These are phyloP conservation scores for Kalanchoe fedtschenkoi DNA, from an alignment of 164 flowering plant genomes.

Conservation along the genomic window DNA sequence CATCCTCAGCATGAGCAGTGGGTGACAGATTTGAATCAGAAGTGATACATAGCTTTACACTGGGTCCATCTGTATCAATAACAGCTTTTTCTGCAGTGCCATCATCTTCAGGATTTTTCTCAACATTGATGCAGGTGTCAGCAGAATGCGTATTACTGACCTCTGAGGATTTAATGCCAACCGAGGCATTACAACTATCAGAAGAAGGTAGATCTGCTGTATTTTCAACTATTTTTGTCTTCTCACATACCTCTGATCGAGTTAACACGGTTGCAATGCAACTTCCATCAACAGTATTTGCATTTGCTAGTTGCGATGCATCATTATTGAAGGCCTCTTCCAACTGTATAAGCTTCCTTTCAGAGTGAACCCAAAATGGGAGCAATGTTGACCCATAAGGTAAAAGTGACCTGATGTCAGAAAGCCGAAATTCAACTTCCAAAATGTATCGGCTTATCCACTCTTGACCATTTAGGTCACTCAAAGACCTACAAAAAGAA, in stretches of 20 bases:
- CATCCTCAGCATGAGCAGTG: slow-evolving; percentile 33
- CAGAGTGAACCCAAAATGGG: slow-evolving; percentile 79
- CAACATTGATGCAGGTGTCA: slow-evolving; percentile 3
- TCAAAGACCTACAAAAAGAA: slow-evolving; percentile 28
- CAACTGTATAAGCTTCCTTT: slow-evolving; percentile 46
- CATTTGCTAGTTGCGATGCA: slow-evolving; percentile 18
- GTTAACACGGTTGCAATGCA: slow-evolving; percentile 11
- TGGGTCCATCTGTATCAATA: slow-evolving; percentile 6
- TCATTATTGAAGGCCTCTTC: slow-evolving; percentile 34
- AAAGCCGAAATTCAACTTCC: slow-evolving; percentile 70
- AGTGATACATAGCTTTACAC: slow-evolving; percentile 14
- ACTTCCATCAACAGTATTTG: slow-evolving; percentile 16
- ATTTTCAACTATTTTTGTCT: slow-evolving; percentile 14
- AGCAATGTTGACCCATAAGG: slow-evolving; percentile 52
- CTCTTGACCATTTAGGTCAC: slow-evolving; percentile 21
- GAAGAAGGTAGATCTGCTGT: background rate
- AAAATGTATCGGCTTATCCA: slow-evolving; percentile 30
- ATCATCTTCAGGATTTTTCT: slow-evolving; percentile 12
- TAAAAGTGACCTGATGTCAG: slow-evolving; percentile 61
- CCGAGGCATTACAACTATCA: slow-evolving; percentile 4
- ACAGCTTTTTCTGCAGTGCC: slow-evolving; percentile 10
- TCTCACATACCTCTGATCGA: slow-evolving; percentile 12
- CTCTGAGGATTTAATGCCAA: slow-evolving; percentile 10
- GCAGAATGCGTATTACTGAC: slow-evolving; percentile 10
- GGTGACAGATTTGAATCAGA: slow-evolving; percentile 12